A percentile compares a stretch with the other conserved stretches of the same genome.
phyloP scores from a whole-genome alignment of 371 early-diverging fungal species.

The Mucor indicus region DNA sequence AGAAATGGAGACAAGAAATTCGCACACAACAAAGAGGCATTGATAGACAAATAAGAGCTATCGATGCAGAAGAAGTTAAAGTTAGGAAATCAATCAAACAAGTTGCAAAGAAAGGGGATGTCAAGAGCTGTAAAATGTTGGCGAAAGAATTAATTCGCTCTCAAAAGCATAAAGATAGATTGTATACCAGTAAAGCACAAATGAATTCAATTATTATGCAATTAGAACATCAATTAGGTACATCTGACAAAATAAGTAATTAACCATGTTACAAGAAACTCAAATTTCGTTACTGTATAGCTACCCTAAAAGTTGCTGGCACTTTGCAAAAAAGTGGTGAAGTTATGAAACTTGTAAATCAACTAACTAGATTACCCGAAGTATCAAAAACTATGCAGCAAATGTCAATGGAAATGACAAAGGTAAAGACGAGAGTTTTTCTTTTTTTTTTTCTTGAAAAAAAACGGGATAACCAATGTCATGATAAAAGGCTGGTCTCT shows the following conservation, averaged over 20 bases:
- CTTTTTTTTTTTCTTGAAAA: too few species aligned
- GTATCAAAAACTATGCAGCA: slow-evolving; percentile 82
- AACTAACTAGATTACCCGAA: slow-evolving; percentile 81
- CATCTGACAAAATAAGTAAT: not conserved
- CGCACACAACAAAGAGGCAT: slow-evolving; percentile 86
- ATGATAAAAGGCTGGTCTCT: slow-evolving; percentile 90
- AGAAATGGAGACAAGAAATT: slow-evolving; percentile 88
- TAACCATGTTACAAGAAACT: not conserved
- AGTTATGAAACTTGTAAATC: slow-evolving; percentile 89
- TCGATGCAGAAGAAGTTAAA: slow-evolving; percentile 83
- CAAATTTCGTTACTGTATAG: slow-evolving; percentile 26
- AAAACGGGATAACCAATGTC: too few species aligned
- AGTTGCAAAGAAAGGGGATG: slow-evolving; percentile 86
- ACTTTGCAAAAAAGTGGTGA: slow-evolving; percentile 83
- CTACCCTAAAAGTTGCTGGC: slow-evolving; percentile 86
- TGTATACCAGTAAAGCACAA: slow-evolving; percentile 90
- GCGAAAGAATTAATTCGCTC: slow-evolving; percentile 87
- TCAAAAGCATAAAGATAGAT: slow-evolving; percentile 74
- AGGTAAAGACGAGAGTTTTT: slow-evolving; percentile 43
- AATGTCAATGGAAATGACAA: slow-evolving; percentile 94
- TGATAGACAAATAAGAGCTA: slow-evolving; percentile 78
- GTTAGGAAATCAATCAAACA: slow-evolving; percentile 77
- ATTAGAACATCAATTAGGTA: slow-evolving; percentile 86
- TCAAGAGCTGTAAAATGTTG: slow-evolving; percentile 69
- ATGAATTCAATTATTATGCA: slow-evolving; percentile 90